Evolutionary conservation across 495 filamentous ascomycete genomes (phyloP).

Genomic region (Eremomyces bilateralis): DNA sequence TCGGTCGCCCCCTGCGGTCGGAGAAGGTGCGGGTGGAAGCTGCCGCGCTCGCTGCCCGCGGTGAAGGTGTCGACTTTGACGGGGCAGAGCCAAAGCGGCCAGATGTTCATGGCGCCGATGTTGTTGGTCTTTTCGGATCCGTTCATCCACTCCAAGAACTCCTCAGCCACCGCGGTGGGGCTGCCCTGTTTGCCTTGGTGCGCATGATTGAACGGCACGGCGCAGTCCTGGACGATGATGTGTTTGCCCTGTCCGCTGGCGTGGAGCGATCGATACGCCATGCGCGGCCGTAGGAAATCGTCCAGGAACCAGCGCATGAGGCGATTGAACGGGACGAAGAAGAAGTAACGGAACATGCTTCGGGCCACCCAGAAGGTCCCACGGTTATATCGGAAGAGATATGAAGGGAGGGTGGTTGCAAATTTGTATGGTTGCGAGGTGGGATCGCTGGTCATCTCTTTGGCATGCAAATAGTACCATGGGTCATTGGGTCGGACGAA

Average conservation of each 20-base stretch:
- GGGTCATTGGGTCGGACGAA: slow-evolving; percentile 12
- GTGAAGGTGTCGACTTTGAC: slow-evolving; percentile 15
- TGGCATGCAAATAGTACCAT: slow-evolving; percentile 15
- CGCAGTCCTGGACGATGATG: slow-evolving; percentile 35
- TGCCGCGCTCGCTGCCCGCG: slow-evolving; percentile 5
- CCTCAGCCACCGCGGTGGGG: no score
- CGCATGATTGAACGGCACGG: slow-evolving; percentile 27
- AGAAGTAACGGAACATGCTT: slow-evolving; percentile 33
- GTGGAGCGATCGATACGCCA: slow-evolving; percentile 37
- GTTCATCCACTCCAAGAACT: no score
- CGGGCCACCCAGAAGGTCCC: slow-evolving; percentile 37
- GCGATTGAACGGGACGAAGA: slow-evolving; percentile 28
- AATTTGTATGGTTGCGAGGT: no score
- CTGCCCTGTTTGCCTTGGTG: no score
- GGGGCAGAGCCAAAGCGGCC: slow-evolving; percentile 39
- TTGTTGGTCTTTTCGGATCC: no score
- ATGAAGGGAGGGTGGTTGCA: slow-evolving; percentile 33
- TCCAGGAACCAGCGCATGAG: slow-evolving; percentile 35
- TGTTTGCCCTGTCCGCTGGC: slow-evolving; percentile 24
- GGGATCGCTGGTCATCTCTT: no score
- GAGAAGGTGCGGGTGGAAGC: no score
- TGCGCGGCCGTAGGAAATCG: slow-evolving; percentile 40
- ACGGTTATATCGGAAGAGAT: slow-evolving; percentile 42
- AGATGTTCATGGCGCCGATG: no score
- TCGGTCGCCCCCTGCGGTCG: no score